These are phyloP conservation scores for Tubosaeta sp. DNA, from an alignment of 768 basidiomycete genomes.

Conservation along the genomic window DNA sequence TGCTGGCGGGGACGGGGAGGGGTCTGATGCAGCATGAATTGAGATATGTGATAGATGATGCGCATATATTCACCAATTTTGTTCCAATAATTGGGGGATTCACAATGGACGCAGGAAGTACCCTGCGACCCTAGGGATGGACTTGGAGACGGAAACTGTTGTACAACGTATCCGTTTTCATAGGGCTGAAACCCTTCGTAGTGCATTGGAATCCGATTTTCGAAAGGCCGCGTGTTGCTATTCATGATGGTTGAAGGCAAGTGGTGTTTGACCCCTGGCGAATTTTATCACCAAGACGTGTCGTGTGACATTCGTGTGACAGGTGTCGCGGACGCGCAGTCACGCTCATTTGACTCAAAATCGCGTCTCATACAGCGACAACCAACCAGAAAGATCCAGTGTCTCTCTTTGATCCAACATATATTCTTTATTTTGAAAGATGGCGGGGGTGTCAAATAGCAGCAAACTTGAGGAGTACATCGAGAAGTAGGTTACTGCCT, in stretches of 20 bases:
- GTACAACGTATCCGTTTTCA: background rate
- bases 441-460: conserved; percentile 36
- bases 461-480: conserved; percentile 71
- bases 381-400: background rate
- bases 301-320: conserved; percentile 12
- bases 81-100: conserved; percentile 7
- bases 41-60: background rate
- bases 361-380: background rate
- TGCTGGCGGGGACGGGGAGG: conserved; percentile 35
- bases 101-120: conserved; percentile 2
- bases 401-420: conserved; percentile 5
- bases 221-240: background rate
- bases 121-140: conserved; percentile 4
- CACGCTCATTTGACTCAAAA: conserved; percentile 18
- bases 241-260: conserved; percentile 14
- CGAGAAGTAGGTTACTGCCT: conserved; percentile 54
- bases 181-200: background rate
- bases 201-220: background rate
- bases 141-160: conserved; percentile 3
- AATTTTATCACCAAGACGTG: too few species aligned
- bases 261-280: too few species aligned
- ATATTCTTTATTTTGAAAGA: conserved; percentile 11
- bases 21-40: conserved; percentile 28
- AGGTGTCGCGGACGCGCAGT: conserved; percentile 21
- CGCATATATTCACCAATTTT: conserved; percentile 28